These are phyloP conservation scores for Syzygium aromaticum DNA, from an alignment of 345 rosid species.

Conservation along the genomic window DNA sequence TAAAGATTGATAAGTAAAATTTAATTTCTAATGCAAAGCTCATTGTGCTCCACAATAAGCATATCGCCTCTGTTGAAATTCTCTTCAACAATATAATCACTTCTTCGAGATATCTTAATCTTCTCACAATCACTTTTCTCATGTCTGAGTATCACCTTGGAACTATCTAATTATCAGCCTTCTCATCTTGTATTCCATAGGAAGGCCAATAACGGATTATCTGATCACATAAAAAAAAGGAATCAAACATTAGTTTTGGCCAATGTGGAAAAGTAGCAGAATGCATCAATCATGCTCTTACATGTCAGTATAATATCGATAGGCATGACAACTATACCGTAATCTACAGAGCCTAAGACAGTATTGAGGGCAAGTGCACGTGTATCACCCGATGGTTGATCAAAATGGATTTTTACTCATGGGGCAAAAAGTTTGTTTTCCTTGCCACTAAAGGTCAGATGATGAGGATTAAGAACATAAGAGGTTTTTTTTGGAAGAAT, in stretches of 20 bases:
- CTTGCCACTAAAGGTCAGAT: not conserved
- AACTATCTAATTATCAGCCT: not conserved
- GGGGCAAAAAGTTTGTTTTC: not conserved
- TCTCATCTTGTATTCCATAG: not conserved
- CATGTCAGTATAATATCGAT: not conserved
- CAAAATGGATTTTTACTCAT: not conserved
- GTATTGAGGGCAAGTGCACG: not conserved
- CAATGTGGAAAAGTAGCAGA: not conserved
- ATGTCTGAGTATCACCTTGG: fast-evolving
- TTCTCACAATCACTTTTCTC: not conserved
- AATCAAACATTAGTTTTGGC: not conserved
- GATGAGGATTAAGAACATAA: not conserved
- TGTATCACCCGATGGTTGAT: not conserved
- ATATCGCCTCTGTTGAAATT: not conserved
- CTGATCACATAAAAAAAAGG: not conserved
- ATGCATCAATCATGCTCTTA: not conserved
- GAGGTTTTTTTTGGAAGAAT: not conserved
- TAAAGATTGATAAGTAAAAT: not conserved
- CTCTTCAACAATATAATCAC: not conserved
- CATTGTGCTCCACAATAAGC: not conserved
- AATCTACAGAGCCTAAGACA: not conserved
- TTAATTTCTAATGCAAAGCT: not conserved
- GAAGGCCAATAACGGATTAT: not conserved
- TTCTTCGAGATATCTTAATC: not conserved
- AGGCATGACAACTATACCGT: not conserved